Conservation (phyloP, 441 rosid genomes). For the Theobroma grandiflorum region DNA sequence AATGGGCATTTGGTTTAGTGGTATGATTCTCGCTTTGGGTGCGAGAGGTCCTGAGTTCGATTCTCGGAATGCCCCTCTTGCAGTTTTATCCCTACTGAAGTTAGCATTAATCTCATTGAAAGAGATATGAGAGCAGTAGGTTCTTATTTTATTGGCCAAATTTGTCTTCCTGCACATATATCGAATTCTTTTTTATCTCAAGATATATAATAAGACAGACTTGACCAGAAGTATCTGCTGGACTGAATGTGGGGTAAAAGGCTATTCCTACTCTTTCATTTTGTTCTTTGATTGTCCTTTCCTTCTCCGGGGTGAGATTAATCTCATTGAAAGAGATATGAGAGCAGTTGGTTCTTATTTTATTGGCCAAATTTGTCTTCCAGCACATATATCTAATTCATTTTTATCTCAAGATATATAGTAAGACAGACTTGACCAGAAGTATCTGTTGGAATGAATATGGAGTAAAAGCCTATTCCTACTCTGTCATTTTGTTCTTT, state of each 20-base stretch:
- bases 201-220: not conserved
- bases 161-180: not conserved
- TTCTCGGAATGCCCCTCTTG: constrained; percentile 44
- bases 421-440: not conserved
- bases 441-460: not conserved
- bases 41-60: constrained; percentile 65
- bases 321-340: not conserved
- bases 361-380: not conserved
- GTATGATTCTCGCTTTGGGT: constrained; percentile 67
- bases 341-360: not conserved
- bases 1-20: constrained; percentile 62
- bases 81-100: not conserved
- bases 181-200: no score
- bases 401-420: no score
- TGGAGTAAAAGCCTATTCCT: not conserved
- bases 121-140: not conserved
- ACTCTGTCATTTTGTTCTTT: not conserved
- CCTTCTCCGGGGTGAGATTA: not conserved
- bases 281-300: not conserved
- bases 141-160: not conserved
- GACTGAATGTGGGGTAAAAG: not conserved
- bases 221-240: not conserved
- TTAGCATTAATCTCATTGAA: not conserved
- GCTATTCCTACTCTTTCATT: not conserved
- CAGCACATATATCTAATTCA: not conserved